Conservation (phyloP, 352 stramenopile genomes). For the Globisporangium cederbergense region DNA sequence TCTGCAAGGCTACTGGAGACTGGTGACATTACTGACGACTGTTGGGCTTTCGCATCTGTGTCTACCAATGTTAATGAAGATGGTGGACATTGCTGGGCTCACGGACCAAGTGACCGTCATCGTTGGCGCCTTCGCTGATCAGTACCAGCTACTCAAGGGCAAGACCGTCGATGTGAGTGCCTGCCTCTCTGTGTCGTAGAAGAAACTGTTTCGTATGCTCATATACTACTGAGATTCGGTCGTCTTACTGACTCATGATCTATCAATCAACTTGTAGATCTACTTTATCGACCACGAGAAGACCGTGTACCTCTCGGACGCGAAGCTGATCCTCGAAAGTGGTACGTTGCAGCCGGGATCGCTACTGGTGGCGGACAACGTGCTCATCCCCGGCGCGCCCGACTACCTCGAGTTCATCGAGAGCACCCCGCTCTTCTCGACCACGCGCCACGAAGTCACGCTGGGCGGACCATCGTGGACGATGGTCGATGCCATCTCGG, state of each 20-base stretch:
- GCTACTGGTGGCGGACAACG: conserved; percentile 35
- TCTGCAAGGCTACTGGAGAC: too few species aligned
- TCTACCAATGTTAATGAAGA: conserved; percentile 14
- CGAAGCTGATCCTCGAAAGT: conserved; percentile 42
- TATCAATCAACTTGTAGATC: conserved; percentile 23
- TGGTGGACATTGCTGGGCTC: conserved; percentile 37
- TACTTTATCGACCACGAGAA: conserved; percentile 55
- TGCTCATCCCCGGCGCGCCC: conserved; percentile 25
- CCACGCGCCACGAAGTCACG: too few species aligned
- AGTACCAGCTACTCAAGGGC: conserved; percentile 23
- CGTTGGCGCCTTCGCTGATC: conserved; percentile 28
- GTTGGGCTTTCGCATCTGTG: background rate
- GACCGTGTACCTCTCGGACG: conserved; percentile 29
- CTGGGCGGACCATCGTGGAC: too few species aligned
- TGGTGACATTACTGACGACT: too few species aligned
- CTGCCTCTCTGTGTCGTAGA: too few species aligned
- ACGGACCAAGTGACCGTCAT: conserved; percentile 34
- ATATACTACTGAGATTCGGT: background rate
- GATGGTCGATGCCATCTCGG: too few species aligned
- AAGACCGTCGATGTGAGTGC: conserved; percentile 26
- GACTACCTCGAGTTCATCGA: conserved; percentile 38
- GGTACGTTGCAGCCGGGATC: conserved; percentile 26
- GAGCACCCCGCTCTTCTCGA: conserved; percentile 28
- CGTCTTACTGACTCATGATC: background rate
- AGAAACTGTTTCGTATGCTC: background rate